Evolutionary conservation across 106 monocot genomes (phyloP).

Genomic region (Dendrobium chrysotoxum): DNA sequence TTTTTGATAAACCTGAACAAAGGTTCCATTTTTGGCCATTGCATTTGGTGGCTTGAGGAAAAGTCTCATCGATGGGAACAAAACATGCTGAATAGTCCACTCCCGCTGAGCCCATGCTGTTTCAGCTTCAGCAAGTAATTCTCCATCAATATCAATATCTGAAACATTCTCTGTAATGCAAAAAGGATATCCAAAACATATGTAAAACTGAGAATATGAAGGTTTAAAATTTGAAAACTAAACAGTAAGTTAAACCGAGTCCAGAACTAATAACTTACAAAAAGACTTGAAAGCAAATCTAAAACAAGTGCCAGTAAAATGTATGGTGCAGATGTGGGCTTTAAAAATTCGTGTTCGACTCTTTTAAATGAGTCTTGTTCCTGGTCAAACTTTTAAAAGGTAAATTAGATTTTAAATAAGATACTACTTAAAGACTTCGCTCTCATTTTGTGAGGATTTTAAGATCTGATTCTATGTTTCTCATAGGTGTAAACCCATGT

Average conservation of each 20-base stretch:
- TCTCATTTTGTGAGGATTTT: too few species aligned
- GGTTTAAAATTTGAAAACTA: background rate
- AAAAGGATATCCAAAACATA: background rate
- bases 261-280: background rate
- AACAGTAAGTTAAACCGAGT: background rate
- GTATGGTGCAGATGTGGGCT: background rate
- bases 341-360: too few species aligned
- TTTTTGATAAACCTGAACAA: slow-evolving; percentile 69
- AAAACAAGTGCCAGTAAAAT: background rate
- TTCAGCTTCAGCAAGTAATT: slow-evolving; percentile 78
- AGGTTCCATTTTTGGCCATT: slow-evolving; percentile 95
- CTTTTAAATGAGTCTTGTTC: too few species aligned
- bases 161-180: slow-evolving; percentile 15
- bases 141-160: slow-evolving; percentile 48
- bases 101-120: slow-evolving; percentile 87
- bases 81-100: slow-evolving; percentile 94
- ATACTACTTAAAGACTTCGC: too few species aligned
- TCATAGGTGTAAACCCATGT: too few species aligned
- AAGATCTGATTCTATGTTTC: too few species aligned
- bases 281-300: background rate
- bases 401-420: too few species aligned
- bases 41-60: slow-evolving; percentile 90
- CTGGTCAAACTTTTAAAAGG: too few species aligned
- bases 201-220: background rate
- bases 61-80: slow-evolving; percentile 95